Conservation (phyloP, 2,329 filamentous ascomycete species). For the Teratosphaeria viscida region DNA sequence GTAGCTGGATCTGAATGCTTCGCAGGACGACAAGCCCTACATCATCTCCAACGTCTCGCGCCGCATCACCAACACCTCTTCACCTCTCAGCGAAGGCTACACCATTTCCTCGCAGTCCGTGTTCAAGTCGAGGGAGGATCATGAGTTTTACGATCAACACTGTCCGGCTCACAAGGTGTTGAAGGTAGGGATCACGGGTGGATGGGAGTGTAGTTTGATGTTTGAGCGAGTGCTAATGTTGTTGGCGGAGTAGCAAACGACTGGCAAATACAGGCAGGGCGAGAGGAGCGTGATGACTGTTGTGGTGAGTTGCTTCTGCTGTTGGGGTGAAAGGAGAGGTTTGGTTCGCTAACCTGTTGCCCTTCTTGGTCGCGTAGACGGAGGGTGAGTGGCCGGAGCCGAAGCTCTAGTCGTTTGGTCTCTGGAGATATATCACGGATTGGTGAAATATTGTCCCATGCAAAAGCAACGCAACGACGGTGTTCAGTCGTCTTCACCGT, state of each 20-base stretch:
- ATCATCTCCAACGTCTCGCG: slow-evolving; percentile 40
- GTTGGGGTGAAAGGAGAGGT: not conserved
- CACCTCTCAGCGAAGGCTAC: slow-evolving; percentile 51
- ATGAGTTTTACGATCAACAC: slow-evolving; percentile 58
- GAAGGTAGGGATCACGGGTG: slow-evolving; percentile 23
- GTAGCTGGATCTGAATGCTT: not conserved
- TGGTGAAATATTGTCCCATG: too few relatives aligned
- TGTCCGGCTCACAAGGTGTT: slow-evolving; percentile 46
- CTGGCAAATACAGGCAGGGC: slow-evolving; percentile 14
- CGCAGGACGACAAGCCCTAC: slow-evolving; percentile 59
- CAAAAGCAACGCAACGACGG: not conserved
- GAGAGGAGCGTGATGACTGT: slow-evolving; percentile 14
- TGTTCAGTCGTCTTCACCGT: not conserved
- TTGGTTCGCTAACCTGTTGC: not conserved
- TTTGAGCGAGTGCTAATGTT: not conserved
- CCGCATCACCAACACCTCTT: slow-evolving; percentile 16
- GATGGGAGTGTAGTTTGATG: not conserved
- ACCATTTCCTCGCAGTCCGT: slow-evolving; percentile 54
- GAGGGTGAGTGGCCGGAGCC: slow-evolving; percentile 21
- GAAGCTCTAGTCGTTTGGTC: slow-evolving; percentile 1
- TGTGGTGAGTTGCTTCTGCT: not conserved
- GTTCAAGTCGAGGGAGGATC: slow-evolving; percentile 55
- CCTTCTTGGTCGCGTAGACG: slow-evolving; percentile 7
- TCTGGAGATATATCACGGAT: too few relatives aligned
- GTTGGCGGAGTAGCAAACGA: slow-evolving; percentile 11